Evolutionary conservation across 1,284 basidiomycete genomes (phyloP), one percentile per base, ranked within the genome.

Genomic region (Sanguinoderma infundibulare): DNA sequence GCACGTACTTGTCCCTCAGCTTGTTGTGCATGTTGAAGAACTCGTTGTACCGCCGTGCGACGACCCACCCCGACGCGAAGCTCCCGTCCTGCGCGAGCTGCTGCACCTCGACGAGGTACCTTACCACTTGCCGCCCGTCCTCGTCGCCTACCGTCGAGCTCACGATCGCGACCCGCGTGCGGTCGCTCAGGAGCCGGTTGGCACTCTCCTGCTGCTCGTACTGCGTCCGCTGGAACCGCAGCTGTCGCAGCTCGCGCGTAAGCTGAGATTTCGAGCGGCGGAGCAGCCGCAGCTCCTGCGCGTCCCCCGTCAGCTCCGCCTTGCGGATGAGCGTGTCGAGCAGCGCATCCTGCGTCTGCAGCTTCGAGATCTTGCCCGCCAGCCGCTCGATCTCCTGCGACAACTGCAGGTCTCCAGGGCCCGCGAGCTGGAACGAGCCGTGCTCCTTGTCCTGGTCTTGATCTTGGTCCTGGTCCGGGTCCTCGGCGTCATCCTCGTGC

Each of bases 21-120:
- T 89, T 87, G 67, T 89, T 91, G 73, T 98, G 94, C 82, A 98
- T 89, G 55, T 85, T 87, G 69, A 91, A 85, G 74, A 99, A 99
- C 73, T 98, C 96, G 73, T 95, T 98, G 74, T 98, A 99, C 62
- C 97, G 81, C 65, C 96, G 81, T 5, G 94, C 90, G 2, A 98
- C 90, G 28, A 95, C 89, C 97, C 97, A 98, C 2, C 93, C 93
- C 1, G 91, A 90, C 1, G 86, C 79, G 70, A 90, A 87, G 51
- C 83, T 85, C 4, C 90, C 93, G 70, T 95, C 92, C 0, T 77
- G 74, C n/a, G 84, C 87, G 26, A 94, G 80, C 70, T 97, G 95
- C 70, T 92, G 90, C 1, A 99, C 87, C 74, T 98, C 93, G 49
- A 98, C 84, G n/a, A 95, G 84, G 72, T 98, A 99, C 38, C 95